Evolutionary conservation across 106 monocot genomes (phyloP).

Genomic region (Dendrobium officinale): DNA sequence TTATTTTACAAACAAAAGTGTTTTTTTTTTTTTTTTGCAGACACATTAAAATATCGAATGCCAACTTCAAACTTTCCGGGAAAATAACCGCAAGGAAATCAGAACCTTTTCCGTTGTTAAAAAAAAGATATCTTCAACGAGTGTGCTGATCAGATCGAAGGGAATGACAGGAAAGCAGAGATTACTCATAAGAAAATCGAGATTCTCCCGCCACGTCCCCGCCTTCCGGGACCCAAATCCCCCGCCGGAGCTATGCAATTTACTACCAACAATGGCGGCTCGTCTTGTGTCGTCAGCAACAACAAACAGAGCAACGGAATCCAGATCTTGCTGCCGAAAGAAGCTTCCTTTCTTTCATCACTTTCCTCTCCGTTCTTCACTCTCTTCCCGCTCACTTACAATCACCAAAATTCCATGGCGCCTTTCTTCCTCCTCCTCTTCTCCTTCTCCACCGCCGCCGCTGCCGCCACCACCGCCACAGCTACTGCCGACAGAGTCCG

Average conservation of each 20-base stretch:
- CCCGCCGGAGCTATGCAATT: background rate
- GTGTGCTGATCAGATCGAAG: conserved; percentile 1
- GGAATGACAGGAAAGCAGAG: conserved; percentile 5
- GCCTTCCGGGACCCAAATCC: background rate
- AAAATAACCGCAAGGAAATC: too few relatives aligned
- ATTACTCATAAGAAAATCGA: background rate
- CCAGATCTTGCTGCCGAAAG: conserved; percentile 16
- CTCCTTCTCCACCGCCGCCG: background rate
- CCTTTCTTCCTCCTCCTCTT: background rate
- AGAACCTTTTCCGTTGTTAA: too few relatives aligned
- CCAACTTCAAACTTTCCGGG: too few relatives aligned
- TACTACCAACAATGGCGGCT: conserved; percentile 6
- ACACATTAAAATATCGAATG: too few relatives aligned
- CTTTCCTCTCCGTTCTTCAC: background rate
- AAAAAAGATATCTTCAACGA: background rate
- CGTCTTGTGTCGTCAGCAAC: conserved; percentile 8
- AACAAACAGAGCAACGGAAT: background rate
- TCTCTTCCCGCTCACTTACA: background rate
- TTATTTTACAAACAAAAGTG: too few relatives aligned
- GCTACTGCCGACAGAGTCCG: background rate
- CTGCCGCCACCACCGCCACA: background rate
- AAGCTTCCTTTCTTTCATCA: conserved; percentile 10
- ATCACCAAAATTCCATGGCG: conserved; percentile 8
- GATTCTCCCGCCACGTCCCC: conserved; percentile 6
- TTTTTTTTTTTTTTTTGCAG: too few relatives aligned